Evolutionary conservation across 306 rosid species (phyloP).

Genomic region (Pueraria montana): DNA sequence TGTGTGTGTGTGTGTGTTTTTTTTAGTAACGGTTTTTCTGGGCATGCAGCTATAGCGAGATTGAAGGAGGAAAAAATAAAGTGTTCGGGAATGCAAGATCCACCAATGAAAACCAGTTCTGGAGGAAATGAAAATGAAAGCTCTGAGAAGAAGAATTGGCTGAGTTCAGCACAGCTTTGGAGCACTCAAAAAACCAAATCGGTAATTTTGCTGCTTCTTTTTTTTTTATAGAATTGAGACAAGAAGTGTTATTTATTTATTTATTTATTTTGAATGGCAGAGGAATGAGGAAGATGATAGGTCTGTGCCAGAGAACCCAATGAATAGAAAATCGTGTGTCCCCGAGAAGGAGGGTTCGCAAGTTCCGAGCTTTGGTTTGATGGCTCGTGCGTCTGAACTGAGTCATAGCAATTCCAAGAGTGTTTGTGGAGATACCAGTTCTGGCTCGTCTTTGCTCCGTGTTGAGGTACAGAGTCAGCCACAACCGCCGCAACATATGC

Average conservation of each 20-base stretch:
- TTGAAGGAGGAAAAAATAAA: constrained; percentile 64
- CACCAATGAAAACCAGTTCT: constrained; percentile 43
- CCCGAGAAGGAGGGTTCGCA: constrained; percentile 57
- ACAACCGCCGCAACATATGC: constrained; percentile 48
- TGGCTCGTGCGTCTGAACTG: constrained; percentile 62
- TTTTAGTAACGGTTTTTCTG: not conserved
- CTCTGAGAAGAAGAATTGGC: constrained; percentile 64
- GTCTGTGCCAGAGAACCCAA: constrained; percentile 55
- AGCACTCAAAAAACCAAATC: constrained; percentile 52
- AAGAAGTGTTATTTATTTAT: not conserved
- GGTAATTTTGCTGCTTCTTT: constrained; percentile 49
- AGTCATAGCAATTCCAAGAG: constrained; percentile 52
- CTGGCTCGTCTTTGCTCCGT: constrained; percentile 57
- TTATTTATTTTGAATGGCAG: constrained; percentile 41
- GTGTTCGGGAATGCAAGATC: constrained; percentile 54
- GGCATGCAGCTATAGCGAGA: constrained; percentile 64
- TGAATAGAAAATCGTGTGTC: constrained; percentile 50
- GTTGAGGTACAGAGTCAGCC: constrained; percentile 56
- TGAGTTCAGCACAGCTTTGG: constrained; percentile 82
- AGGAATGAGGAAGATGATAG: constrained; percentile 64
- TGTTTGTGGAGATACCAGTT: constrained; percentile 54
- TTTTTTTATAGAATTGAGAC: not conserved
- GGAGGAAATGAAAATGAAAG: constrained; percentile 52
- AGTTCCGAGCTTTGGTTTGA: constrained; percentile 66
- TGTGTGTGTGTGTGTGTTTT: not conserved